phyloP scores from a whole-genome alignment of 139 green algal species.

The Penium margaritaceum region DNA sequence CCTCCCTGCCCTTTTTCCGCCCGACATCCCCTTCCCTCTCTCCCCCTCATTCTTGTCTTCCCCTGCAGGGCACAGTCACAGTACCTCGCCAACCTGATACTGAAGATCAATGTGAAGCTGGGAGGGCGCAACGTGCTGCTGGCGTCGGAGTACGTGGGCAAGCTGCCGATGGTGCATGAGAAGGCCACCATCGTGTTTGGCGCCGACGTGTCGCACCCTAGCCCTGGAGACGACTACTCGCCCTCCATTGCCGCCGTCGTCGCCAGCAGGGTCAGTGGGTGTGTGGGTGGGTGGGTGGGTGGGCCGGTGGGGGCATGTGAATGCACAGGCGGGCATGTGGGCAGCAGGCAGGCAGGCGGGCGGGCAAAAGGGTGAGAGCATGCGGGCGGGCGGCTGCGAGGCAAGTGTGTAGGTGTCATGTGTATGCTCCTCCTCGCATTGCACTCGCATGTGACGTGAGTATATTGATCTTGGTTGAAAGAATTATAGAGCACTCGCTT shows the following conservation, averaged over 20 bases:
- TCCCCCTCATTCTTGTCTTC: neutral
- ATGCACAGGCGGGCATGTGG: no score
- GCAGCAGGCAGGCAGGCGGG: no score
- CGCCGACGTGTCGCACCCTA: conserved; percentile 44
- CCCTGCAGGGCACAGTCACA: conserved; percentile 11
- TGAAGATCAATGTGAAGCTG: conserved; percentile 50
- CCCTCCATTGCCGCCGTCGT: conserved; percentile 45
- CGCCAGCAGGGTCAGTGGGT: neutral
- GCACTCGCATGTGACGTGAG: no score
- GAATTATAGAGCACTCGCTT: no score
- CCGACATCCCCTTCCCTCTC: neutral
- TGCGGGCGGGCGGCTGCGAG: no score
- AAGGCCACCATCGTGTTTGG: conserved; percentile 38
- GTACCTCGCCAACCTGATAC: conserved; percentile 43
- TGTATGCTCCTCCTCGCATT: no score
- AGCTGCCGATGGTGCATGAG: conserved; percentile 15
- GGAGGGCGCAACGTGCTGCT: conserved; percentile 17
- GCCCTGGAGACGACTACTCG: conserved; percentile 17
- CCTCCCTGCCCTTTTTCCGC: no score
- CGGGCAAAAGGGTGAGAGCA: no score
- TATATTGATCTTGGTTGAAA: no score
- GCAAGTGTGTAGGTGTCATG: no score
- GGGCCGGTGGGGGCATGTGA: no score
- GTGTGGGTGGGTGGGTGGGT: neutral
- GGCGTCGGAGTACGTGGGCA: neutral